Conservation (phyloP, 2,329 filamentous ascomycete genomes). For the Xylaria hypoxylon region DNA sequence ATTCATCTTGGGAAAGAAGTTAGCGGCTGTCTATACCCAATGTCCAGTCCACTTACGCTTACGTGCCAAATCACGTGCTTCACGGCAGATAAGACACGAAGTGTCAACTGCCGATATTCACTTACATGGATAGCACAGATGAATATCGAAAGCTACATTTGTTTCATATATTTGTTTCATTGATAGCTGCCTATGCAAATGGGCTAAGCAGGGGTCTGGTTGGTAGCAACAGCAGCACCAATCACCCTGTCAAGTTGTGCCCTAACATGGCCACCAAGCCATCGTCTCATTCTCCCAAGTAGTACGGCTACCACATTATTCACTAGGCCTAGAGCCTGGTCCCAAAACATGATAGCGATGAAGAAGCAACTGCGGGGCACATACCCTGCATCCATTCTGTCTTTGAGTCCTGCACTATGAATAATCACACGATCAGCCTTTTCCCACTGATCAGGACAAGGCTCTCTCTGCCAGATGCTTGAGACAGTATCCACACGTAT, state of each 20-base stretch:
- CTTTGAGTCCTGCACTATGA: constrained; percentile 5
- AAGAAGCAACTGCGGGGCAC: background rate
- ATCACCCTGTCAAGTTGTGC: background rate
- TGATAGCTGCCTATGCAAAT: constrained; percentile 10
- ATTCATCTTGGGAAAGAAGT: too few relatives aligned
- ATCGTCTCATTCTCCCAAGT: background rate
- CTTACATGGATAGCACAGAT: background rate
- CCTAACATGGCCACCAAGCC: background rate
- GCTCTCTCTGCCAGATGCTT: constrained; percentile 13
- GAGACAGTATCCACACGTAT: constrained; percentile 13
- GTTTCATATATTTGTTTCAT: constrained; percentile 22
- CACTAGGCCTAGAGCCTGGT: background rate
- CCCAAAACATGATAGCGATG: constrained; percentile 8
- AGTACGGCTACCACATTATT: constrained; percentile 10
- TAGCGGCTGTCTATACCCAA: too few relatives aligned
- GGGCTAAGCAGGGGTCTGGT: constrained; percentile 4
- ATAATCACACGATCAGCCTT: constrained; percentile 1
- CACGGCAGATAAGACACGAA: background rate
- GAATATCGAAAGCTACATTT: background rate
- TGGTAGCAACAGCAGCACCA: background rate
- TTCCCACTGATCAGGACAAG: constrained; percentile 15
- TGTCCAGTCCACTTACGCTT: background rate
- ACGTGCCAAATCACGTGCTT: constrained; percentile 8
- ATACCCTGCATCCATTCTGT: background rate
- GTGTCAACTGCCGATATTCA: background rate